A percentile compares a stretch with the other conserved stretches of the same genome.
phyloP scores from a whole-genome alignment of 163 green algal genomes.

The Chlamydomonas reinhardtii region DNA sequence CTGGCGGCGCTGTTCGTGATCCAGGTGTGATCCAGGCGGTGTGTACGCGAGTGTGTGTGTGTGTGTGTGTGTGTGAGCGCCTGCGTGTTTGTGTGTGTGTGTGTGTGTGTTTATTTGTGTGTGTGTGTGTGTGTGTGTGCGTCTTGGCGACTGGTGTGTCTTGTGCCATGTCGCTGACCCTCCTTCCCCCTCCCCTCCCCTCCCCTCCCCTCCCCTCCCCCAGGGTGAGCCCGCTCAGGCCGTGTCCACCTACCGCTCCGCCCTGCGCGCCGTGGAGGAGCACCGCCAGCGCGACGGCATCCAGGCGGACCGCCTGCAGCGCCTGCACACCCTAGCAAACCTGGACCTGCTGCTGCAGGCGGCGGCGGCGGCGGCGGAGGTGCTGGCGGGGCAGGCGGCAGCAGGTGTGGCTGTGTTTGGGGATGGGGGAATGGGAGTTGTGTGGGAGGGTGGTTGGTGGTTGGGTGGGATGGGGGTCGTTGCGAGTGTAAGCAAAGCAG shows the following conservation, averaged over 20 bases:
- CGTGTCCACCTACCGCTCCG: constrained; percentile 81
- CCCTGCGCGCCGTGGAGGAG: constrained; percentile 66
- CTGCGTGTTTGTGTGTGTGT: not conserved
- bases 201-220: constrained; percentile 27
- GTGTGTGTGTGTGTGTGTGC: not conserved
- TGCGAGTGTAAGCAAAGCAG: too few relatives aligned
- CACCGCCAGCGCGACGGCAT: constrained; percentile 55
- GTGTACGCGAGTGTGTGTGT: not conserved
- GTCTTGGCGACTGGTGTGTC: too few relatives aligned
- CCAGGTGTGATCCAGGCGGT: too few relatives aligned
- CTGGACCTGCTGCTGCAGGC: constrained; percentile 72
- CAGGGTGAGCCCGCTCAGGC: constrained; percentile 64
- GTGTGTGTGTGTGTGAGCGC: not conserved
- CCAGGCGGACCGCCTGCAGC: constrained; percentile 84
- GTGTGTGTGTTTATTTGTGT: not conserved
- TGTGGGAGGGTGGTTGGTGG: too few relatives aligned
- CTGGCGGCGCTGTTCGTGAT: constrained; percentile 80
- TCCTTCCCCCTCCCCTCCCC: too few relatives aligned
- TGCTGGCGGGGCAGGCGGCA: constrained; percentile 36
- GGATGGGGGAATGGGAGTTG: too few relatives aligned
- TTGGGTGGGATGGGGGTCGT: too few relatives aligned
- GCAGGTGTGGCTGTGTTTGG: too few relatives aligned
- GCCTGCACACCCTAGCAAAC: constrained; percentile 93
- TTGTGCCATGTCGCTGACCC: too few relatives aligned
- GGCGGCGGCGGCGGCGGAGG: not conserved